A percentile compares a stretch with the other conserved stretches of the same genome.
These are phyloP conservation scores for Stenocarpella maydis DNA, from an alignment of 2,329 filamentous ascomycete species.

Conservation along the genomic window DNA sequence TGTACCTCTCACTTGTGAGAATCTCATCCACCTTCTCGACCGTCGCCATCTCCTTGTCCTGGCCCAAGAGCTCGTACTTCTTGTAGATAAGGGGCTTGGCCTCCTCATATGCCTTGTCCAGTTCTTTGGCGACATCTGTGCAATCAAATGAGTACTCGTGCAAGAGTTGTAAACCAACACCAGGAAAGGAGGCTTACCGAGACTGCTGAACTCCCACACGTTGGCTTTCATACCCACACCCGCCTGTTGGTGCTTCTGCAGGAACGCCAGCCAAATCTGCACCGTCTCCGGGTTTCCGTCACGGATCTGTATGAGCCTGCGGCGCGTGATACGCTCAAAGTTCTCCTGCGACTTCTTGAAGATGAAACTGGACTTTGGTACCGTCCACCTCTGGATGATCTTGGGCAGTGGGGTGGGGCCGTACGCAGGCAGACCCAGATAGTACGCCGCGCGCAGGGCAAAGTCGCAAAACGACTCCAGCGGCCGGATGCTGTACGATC, in stretches of 20 bases:
- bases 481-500: constrained; percentile 89
- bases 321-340: constrained; percentile 89
- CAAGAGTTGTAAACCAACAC: constrained; percentile 15
- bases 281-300: constrained; percentile 91
- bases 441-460: constrained; percentile 92
- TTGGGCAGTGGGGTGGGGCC: constrained; percentile 88
- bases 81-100: constrained; percentile 41
- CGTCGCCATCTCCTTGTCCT: constrained; percentile 54
- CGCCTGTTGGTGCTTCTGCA: constrained; percentile 91
- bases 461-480: constrained; percentile 96
- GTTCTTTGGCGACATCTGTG: constrained; percentile 58
- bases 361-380: constrained; percentile 87
- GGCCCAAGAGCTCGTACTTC: constrained; percentile 30
- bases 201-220: constrained; percentile 83
- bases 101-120: constrained; percentile 58
- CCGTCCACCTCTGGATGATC: constrained; percentile 93
- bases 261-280: constrained; percentile 89
- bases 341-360: constrained; percentile 99
- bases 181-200: constrained; percentile 60
- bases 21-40: constrained; percentile 66
- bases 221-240: constrained; percentile 99
- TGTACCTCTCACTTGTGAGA: constrained; percentile 60
- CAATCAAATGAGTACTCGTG: constrained; percentile 34
- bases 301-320: constrained; percentile 88
- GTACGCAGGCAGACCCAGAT: constrained; percentile 83